Evolutionary conservation across 495 filamentous ascomycete species (phyloP), one percentile per base, ranked within the genome.

Genomic region (Xylaria castorea): DNA sequence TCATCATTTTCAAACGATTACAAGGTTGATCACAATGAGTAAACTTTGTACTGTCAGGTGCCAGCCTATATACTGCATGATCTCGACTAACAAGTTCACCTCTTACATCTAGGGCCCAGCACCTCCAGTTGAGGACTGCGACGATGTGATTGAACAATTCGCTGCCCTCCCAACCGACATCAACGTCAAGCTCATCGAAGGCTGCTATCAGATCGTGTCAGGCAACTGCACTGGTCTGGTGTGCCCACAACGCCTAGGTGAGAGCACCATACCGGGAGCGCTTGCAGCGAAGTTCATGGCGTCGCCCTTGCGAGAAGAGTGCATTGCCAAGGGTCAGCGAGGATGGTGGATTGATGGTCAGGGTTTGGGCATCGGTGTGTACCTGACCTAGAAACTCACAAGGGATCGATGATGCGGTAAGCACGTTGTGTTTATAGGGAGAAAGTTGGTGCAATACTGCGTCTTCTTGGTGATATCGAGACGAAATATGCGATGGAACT

Each of bases 321-420:
- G 78, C 67, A 79, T 79, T 48, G 69, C 76, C 57, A 75, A 79
- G 6, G 78, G 78, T 1, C 69, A 69, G 30, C 76, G 78, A 66
- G 78, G 78, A 66, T 79, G 78, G 78, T 79, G 77, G 62, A 40
- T 73, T 12, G 76, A 79, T 22, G 68, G 78, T 14, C 64, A 73
- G 46, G 68, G 34, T 46, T 74, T 61, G 36, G 76, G 76, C 32
- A 68, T 76, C 36, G 78, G 78, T 6, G 71, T 79, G 14, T 79
- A 78, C 70, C 73, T 79, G 34, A 73, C 73, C 46, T 79, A 65
- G 73, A 42, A 22, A 16, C 63, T 20, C 11, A 27, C 5, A 42
- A 36, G 5, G 36, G 3, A 1, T 4, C 12, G 27, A 38, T 71
- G 6, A 65, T 65, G 22, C 14, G 27, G 44, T 40, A 27, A 2